phyloP scores from a whole-genome alignment of 176 grass and related monocot species.

The Carex scoparia region DNA sequence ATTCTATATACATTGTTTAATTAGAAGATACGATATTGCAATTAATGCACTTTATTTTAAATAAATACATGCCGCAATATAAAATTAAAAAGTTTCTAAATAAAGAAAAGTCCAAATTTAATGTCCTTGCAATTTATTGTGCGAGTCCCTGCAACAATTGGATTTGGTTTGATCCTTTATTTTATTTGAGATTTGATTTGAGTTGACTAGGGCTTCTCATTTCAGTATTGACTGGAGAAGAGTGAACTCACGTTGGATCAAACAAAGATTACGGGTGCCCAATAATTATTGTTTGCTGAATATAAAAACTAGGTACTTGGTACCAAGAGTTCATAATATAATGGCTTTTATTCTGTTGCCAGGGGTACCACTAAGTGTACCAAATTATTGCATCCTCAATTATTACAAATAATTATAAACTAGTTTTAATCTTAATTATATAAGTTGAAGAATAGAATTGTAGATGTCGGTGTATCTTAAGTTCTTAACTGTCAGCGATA shows the following conservation, averaged over 20 bases:
- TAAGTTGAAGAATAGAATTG: neutral
- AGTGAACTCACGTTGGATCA: conserved; percentile 9
- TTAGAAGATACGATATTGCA: neutral
- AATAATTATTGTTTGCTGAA: conserved; percentile 20
- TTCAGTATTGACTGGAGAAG: conserved; percentile 9
- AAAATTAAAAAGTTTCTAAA: neutral
- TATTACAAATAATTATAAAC: neutral
- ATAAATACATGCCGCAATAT: neutral
- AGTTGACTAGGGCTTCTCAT: neutral
- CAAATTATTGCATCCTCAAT: neutral
- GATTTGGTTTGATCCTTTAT: neutral
- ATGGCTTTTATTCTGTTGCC: neutral
- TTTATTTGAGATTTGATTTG: conserved; percentile 12
- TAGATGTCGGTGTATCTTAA: neutral
- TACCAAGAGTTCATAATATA: conserved; percentile 20
- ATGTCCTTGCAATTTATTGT: neutral
- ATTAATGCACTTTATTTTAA: neutral
- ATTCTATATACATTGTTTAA: neutral
- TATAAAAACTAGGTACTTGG: conserved; percentile 23
- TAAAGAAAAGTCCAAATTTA: neutral
- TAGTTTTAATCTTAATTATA: neutral
- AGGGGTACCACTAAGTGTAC: neutral
- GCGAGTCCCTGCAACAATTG: neutral
- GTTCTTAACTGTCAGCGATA: neutral
- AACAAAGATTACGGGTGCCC: conserved; percentile 19